These are phyloP conservation scores for Tardiomyces depauwii DNA, from an alignment of 1,139 yeast species.

Conservation along the genomic window DNA sequence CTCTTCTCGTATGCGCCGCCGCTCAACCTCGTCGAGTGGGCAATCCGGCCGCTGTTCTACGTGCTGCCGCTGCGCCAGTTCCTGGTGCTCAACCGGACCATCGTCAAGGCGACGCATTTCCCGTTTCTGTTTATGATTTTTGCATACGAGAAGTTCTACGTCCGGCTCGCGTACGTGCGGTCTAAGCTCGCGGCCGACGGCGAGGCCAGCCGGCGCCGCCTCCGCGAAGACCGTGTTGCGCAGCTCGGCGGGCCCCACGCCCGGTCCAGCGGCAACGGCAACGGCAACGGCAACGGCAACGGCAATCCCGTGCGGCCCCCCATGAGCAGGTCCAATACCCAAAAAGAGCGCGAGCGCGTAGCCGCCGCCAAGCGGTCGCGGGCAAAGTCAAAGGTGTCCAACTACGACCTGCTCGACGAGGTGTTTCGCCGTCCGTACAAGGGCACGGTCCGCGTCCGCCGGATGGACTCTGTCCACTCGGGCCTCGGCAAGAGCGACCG, in stretches of 20 bases:
- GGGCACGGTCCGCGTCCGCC: constrained; percentile 12
- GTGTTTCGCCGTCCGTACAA: constrained; percentile 22
- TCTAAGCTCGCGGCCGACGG: neutral
- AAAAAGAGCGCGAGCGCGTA: neutral
- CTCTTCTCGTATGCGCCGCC: constrained; percentile 31
- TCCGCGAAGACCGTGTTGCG: neutral
- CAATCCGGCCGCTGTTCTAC: constrained; percentile 23
- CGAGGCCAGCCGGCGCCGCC: neutral
- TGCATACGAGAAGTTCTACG: constrained; percentile 23
- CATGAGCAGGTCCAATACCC: neutral
- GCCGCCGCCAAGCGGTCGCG: neutral
- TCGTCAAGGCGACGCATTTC: constrained; percentile 29
- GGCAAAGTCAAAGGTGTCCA: neutral
- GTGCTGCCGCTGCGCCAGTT: constrained; percentile 23
- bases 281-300: neutral
- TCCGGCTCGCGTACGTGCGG: constrained; percentile 3
- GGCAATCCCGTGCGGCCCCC: neutral
- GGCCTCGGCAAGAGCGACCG: neutral
- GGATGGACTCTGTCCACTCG: neutral
- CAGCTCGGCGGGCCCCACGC: neutral
- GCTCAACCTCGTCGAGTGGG: constrained; percentile 25
- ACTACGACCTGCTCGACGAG: constrained; percentile 15
- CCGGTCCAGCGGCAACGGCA: neutral
- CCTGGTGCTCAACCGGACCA: constrained; percentile 23
- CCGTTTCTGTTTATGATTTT: constrained; percentile 26